Evolutionary conservation across 352 stramenopile species (phyloP), one percentile per base, ranked within the genome.

Genomic region (Detonula confervacea): DNA sequence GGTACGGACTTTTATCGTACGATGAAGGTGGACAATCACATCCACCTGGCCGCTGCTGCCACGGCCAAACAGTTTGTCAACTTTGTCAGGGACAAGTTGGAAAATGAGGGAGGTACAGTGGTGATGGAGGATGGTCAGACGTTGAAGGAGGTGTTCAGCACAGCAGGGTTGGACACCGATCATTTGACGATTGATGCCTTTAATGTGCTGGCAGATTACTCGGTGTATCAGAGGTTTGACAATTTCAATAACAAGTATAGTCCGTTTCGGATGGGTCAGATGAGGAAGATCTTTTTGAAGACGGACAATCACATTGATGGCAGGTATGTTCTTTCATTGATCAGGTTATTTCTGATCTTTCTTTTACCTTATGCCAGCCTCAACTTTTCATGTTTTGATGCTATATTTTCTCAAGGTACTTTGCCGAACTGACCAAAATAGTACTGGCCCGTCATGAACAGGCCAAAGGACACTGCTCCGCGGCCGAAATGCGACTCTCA

Each of bases 171-270:
- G 30, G 98, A 97, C 54, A 96, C 96, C 2, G 98, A 99, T 83
- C 96, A 99, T 80, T 87, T 99, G 55, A 98, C 95, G 52, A 98
- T 99, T 63, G 97, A 99, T 84, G 33, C 97, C 42, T 95, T 99
- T 39, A 96, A 99, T 88, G 98, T 99, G 88, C 94, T 99, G 78
- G 97, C 97, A n/a, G 97, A 98, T 90, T 98, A 99, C 84, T 98
- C 96, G 49, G 87, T 93, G 0, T 99, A 99, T 90, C 97, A 99
- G 77, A 93, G 97, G 71, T 99, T 99, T 87, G 97, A 99, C 82
- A 97, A 98, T 37, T 99, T 99, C 83, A 99, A 99, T 86, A 88
- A 97, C 46, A 99, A 99, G 90, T 99, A 99, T 89, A 98, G 98
- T 87, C 97, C 97, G 1, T 94, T 93, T 69, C 64, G 22, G 86